phyloP scores from a whole-genome alignment of 257 asterid species.

The Solanum chaucha region DNA sequence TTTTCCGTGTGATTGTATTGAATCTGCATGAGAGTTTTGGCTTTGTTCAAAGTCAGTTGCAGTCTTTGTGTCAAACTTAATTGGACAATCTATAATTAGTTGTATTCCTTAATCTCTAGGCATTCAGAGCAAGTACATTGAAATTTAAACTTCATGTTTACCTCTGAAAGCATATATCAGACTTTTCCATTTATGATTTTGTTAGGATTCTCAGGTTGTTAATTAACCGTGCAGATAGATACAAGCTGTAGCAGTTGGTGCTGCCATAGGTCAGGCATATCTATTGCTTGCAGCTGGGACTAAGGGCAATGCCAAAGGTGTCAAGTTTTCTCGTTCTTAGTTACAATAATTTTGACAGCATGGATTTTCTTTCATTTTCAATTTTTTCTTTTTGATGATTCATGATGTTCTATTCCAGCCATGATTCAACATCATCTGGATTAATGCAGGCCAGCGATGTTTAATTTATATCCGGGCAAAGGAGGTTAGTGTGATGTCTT shows the following conservation, averaged over 20 bases:
- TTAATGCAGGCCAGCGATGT: no score
- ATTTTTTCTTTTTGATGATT: constrained; percentile 1
- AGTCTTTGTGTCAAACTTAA: background rate
- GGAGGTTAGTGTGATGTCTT: no score
- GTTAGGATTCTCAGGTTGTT: background rate
- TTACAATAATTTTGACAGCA: background rate
- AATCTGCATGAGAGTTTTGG: background rate
- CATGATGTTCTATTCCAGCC: constrained; percentile 41
- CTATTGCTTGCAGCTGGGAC: constrained; percentile 83
- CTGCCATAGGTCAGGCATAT: constrained; percentile 92
- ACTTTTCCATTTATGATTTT: background rate
- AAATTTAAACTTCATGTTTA: background rate
- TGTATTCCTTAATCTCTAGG: background rate
- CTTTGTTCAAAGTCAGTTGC: background rate
- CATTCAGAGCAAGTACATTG: background rate
- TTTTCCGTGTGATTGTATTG: background rate
- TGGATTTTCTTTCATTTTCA: background rate
- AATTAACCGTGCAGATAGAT: constrained; percentile 32
- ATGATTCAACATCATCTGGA: constrained; percentile 7
- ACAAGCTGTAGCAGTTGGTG: no score
- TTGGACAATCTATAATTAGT: background rate
- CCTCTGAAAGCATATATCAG: background rate
- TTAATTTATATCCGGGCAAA: no score
- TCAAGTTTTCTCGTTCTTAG: background rate
- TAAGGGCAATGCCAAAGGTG: constrained; percentile 84